phyloP scores from a whole-genome alignment of 352 stramenopile species.

The Phytopythium aichiense region DNA sequence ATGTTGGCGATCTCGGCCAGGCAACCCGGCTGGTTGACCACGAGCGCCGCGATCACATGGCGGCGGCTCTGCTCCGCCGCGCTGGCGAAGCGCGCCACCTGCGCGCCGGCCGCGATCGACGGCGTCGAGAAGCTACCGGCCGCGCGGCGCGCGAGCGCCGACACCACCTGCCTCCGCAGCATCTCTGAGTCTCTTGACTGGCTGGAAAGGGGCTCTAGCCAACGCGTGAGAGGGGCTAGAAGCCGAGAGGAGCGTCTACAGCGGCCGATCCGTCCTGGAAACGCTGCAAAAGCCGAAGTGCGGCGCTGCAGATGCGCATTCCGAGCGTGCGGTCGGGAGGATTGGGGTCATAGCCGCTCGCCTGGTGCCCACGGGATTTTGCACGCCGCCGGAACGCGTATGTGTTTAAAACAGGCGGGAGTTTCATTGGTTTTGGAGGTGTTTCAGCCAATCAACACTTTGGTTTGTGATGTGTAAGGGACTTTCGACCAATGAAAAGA shows the following conservation, averaged over 20 bases:
- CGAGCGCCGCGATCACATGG: constrained; percentile 80
- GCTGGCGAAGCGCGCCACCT: constrained; percentile 34
- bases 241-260: no score
- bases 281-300: constrained; percentile 5
- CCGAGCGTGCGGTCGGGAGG: neutral
- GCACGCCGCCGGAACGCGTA: neutral
- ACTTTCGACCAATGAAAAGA: neutral
- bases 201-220: no score
- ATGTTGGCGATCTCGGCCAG: constrained; percentile 85
- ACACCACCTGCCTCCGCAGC: constrained; percentile 26
- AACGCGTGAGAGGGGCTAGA: neutral
- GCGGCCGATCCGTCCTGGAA: neutral
- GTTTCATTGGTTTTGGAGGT: neutral
- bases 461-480: no score
- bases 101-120: constrained; percentile 2
- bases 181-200: constrained; percentile 15
- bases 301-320: neutral
- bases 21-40: constrained; percentile 84
- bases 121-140: no score
- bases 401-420: neutral
- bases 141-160: constrained; percentile 21
- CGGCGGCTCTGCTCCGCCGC: constrained; percentile 43
- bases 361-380: constrained; percentile 1
- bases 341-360: neutral
- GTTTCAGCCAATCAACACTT: neutral